Percentiles rank a stretch among this genome's conserved stretches.
phyloP scores from a whole-genome alignment of 108 stramenopile genomes.

The Chaetoceros muelleri region DNA sequence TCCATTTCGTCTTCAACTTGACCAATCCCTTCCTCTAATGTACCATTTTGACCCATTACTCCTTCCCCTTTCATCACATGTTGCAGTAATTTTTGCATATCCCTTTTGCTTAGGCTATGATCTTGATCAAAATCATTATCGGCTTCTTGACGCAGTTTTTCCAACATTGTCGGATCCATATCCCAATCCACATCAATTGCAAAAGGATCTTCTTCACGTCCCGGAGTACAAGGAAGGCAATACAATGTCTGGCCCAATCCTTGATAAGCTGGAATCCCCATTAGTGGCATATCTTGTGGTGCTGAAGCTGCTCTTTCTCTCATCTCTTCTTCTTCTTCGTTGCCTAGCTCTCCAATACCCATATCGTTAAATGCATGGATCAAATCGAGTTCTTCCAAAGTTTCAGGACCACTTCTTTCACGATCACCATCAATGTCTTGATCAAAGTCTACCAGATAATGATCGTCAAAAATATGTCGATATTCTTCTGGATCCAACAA shows the following conservation, averaged over 20 bases:
- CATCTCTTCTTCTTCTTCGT: too few relatives aligned
- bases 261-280: background rate
- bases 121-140: background rate
- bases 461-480: background rate
- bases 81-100: background rate
- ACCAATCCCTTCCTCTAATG: too few relatives aligned
- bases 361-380: background rate
- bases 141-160: background rate
- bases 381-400: background rate
- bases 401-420: background rate
- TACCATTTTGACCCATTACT: too few relatives aligned
- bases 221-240: background rate
- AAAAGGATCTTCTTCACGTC: background rate
- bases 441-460: background rate
- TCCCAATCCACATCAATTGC: background rate
- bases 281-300: background rate
- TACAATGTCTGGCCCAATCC: background rate
- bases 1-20: background rate
- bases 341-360: background rate
- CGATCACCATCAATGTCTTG: background rate
- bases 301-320: background rate
- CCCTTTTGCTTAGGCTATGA: background rate
- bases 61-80: background rate
- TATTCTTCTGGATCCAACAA: background rate
- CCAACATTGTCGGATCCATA: background rate